A percentile compares a stretch with the other conserved stretches of the same genome.
These are phyloP conservation scores for Botryosphaeria dothidea DNA, from an alignment of 2,329 filamentous ascomycete species.

Conservation along the genomic window DNA sequence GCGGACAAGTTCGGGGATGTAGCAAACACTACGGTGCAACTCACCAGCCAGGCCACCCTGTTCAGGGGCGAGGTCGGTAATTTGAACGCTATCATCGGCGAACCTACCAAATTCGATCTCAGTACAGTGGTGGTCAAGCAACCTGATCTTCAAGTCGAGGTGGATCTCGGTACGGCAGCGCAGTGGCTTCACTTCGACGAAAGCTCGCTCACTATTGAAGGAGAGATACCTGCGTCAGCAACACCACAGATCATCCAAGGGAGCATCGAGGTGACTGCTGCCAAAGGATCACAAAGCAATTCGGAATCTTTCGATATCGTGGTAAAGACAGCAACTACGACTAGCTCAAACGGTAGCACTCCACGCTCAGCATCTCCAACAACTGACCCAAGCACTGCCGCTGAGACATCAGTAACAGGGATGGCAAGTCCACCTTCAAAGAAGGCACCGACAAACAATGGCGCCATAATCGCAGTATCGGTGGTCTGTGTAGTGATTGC, in stretches of 20 bases:
- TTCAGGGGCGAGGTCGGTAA: constrained; percentile 46
- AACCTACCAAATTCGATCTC: constrained; percentile 39
- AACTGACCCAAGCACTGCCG: constrained; percentile 26
- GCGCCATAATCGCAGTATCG: constrained; percentile 16
- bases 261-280: constrained; percentile 44
- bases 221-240: constrained; percentile 48
- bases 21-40: constrained; percentile 57
- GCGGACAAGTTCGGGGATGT: constrained; percentile 61
- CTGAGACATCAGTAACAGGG: constrained; percentile 22
- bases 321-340: neutral
- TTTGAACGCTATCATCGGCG: constrained; percentile 51
- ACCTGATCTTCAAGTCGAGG: constrained; percentile 31
- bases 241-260: constrained; percentile 42
- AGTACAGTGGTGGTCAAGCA: constrained; percentile 33
- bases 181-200: constrained; percentile 54
- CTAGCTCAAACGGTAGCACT: constrained; percentile 11
- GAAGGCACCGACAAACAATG: neutral
- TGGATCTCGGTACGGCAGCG: constrained; percentile 46
- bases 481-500: constrained; percentile 34
- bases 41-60: constrained; percentile 44
- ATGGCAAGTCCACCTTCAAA: constrained; percentile 15
- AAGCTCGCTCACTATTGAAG: constrained; percentile 46
- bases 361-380: constrained; percentile 25
- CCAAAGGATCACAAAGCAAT: constrained; percentile 29
- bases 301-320: constrained; percentile 47